Conservation (phyloP, 768 basidiomycete genomes). For the Amanita exitialis region DNA sequence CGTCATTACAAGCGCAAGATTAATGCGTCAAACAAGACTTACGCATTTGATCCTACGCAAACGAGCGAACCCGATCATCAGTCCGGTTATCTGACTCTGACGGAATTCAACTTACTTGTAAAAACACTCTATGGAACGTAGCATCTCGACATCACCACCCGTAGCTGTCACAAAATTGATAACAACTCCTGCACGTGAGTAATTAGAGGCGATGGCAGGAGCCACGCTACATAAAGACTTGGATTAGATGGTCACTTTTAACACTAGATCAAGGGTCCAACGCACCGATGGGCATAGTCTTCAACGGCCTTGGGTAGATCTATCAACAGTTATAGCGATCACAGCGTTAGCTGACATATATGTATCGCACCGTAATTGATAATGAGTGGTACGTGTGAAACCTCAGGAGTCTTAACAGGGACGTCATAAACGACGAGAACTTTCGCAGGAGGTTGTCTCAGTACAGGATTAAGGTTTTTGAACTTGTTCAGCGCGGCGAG, state of each 20-base stretch:
- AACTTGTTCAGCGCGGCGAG: slow-evolving; percentile 81
- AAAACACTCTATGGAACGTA: slow-evolving; percentile 97
- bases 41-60: slow-evolving; percentile 78
- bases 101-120: slow-evolving; percentile 55
- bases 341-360: not conserved
- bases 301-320: slow-evolving; percentile 93
- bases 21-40: slow-evolving; percentile 19
- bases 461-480: slow-evolving; percentile 46
- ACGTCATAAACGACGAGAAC: slow-evolving; percentile 92
- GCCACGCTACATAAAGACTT: slow-evolving; percentile 46
- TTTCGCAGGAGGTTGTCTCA: slow-evolving; percentile 58
- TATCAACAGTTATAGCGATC: slow-evolving; percentile 18
- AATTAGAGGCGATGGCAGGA: slow-evolving; percentile 78
- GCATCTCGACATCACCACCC: slow-evolving; percentile 97
- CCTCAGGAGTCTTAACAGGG: slow-evolving; percentile 82
- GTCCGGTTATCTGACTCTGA: not conserved
- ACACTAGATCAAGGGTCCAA: not conserved
- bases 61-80: not conserved
- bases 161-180: slow-evolving; percentile 97
- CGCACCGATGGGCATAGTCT: slow-evolving; percentile 91
- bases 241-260: not conserved
- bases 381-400: slow-evolving; percentile 84
- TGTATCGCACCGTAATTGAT: slow-evolving; percentile 75
- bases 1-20: slow-evolving; percentile 11
- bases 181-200: slow-evolving; percentile 83